These are phyloP conservation scores for Leishmania gerbilli DNA, from an alignment of 208 protist species.

Conservation along the genomic window DNA sequence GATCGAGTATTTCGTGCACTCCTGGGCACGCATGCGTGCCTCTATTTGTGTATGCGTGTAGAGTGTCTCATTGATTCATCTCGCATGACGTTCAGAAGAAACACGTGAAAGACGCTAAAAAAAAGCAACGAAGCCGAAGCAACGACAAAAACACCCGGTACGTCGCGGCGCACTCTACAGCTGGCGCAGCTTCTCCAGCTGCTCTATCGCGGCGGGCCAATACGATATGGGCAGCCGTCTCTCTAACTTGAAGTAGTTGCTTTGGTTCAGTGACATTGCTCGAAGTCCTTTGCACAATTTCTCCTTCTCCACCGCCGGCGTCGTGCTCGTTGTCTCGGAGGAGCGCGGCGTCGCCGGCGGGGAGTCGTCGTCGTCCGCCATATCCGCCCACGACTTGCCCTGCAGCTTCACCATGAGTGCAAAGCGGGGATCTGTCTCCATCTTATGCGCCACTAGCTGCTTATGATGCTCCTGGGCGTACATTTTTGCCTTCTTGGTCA, in stretches of 20 bases:
- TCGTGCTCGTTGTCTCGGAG: slow-evolving; percentile 35
- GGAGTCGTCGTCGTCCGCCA: slow-evolving; percentile 43
- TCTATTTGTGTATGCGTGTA: not conserved
- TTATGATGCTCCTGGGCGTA: slow-evolving; percentile 67
- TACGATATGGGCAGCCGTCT: slow-evolving; percentile 71
- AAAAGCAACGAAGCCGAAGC: not conserved
- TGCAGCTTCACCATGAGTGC: slow-evolving; percentile 33
- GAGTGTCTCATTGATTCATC: not conserved
- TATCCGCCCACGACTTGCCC: slow-evolving; percentile 53
- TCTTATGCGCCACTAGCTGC: slow-evolving; percentile 45
- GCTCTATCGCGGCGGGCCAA: slow-evolving; percentile 66
- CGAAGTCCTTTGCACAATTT: slow-evolving; percentile 64
- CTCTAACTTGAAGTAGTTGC: slow-evolving; percentile 67
- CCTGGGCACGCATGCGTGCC: not conserved
- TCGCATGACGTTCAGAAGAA: no score
- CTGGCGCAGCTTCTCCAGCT: slow-evolving; percentile 44
- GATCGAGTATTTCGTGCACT: not conserved
- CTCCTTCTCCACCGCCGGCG: slow-evolving; percentile 69
- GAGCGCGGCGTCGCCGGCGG: slow-evolving; percentile 24
- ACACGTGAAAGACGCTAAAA: not conserved
- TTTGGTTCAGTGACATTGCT: slow-evolving; percentile 27
- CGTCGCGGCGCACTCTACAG: not conserved
- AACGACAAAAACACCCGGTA: not conserved
- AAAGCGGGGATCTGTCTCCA: slow-evolving; percentile 35
- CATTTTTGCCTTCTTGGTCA: slow-evolving; percentile 72